These are phyloP conservation scores for Climacium dendroides DNA, from an alignment of 225 moss, liverwort and hornwort species.

Conservation along the genomic window DNA sequence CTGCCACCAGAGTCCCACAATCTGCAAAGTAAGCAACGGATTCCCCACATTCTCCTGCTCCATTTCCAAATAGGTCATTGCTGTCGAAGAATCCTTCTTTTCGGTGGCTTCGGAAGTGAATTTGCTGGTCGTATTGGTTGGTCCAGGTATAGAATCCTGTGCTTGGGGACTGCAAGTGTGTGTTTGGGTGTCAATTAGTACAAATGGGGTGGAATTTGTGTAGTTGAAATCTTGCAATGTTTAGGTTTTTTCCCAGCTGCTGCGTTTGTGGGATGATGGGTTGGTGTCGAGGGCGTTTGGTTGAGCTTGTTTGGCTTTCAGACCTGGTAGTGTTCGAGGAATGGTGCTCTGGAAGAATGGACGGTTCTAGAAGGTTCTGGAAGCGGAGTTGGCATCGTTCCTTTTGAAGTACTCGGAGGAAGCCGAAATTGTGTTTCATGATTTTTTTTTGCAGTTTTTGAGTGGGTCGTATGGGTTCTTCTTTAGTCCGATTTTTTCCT, in stretches of 20 bases:
- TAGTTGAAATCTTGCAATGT: background rate
- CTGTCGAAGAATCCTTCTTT: background rate
- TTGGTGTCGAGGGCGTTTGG: background rate
- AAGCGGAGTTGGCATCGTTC: background rate
- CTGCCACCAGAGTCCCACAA: background rate
- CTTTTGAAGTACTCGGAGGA: no score
- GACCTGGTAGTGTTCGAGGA: background rate
- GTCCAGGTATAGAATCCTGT: background rate
- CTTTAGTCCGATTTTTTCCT: background rate
- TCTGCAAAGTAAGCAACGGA: background rate
- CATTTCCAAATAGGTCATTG: background rate
- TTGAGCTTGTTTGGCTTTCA: background rate
- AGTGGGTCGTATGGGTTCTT: background rate
- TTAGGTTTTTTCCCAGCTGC: background rate
- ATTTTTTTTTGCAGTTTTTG: background rate
- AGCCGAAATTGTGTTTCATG: background rate
- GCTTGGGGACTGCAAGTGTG: background rate
- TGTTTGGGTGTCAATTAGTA: background rate
- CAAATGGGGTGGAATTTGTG: background rate
- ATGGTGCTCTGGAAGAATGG: background rate
- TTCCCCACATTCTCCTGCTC: background rate
- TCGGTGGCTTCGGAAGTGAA: background rate
- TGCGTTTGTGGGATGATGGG: background rate
- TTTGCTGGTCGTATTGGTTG: background rate
- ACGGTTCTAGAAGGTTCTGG: background rate